Conservation (phyloP, 176 grass and related monocot genomes). For the Musa beccarii region DNA sequence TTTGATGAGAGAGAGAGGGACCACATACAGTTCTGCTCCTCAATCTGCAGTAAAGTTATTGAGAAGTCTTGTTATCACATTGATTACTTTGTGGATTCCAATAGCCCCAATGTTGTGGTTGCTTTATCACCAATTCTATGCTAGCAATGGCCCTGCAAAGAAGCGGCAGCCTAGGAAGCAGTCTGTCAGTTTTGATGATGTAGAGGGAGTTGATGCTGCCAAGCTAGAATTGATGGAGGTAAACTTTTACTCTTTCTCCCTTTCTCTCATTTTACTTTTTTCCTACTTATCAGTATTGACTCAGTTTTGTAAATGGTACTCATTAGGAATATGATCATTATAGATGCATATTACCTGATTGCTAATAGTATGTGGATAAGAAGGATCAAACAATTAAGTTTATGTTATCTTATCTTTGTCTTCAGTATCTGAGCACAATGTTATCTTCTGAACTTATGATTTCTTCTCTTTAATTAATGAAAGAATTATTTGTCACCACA, state of each 20-base stretch:
- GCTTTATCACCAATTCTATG: slow-evolving; percentile 68
- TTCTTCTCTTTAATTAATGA: too few species aligned
- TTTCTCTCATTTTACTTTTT: slow-evolving; percentile 2
- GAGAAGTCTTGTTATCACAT: slow-evolving; percentile 52
- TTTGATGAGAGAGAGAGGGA: slow-evolving; percentile 59
- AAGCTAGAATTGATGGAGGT: slow-evolving; percentile 87
- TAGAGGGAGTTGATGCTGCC: slow-evolving; percentile 76
- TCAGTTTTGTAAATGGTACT: background rate
- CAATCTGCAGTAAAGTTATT: slow-evolving; percentile 43
- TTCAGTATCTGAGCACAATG: too few species aligned
- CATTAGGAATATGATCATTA: background rate
- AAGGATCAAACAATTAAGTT: background rate
- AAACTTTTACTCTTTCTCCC: background rate
- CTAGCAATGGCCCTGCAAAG: slow-evolving; percentile 34
- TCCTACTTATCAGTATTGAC: slow-evolving; percentile 7
- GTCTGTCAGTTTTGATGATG: slow-evolving; percentile 58
- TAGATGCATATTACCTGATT: background rate
- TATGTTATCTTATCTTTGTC: background rate
- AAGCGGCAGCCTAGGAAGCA: slow-evolving; percentile 39
- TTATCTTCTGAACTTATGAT: too few species aligned
- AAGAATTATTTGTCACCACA: too few species aligned
- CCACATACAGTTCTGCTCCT: slow-evolving; percentile 60
- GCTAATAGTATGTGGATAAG: background rate
- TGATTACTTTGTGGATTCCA: slow-evolving; percentile 70
- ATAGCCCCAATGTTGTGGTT: slow-evolving; percentile 91